These are phyloP conservation scores for Sporothrix mexicana DNA, from an alignment of 2,329 filamentous ascomycete species.

Conservation along the genomic window DNA sequence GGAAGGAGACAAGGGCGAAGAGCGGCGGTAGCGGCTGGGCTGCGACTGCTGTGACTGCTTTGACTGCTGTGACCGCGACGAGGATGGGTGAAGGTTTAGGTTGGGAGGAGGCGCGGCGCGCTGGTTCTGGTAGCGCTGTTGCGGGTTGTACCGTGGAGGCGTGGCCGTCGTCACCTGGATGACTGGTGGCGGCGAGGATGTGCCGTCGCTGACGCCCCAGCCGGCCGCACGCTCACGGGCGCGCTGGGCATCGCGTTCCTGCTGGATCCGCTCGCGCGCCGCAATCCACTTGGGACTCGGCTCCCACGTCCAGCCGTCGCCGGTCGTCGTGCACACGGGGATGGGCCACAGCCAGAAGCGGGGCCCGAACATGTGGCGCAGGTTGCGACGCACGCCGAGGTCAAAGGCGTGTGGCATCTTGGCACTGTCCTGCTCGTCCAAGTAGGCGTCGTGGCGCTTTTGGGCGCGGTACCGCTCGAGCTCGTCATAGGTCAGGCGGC, in stretches of 20 bases:
- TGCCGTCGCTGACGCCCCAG: slow-evolving; percentile 58
- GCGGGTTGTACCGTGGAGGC: slow-evolving; percentile 18
- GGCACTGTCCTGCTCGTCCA: slow-evolving; percentile 87
- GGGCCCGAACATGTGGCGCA: slow-evolving; percentile 81
- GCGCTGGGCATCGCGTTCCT: slow-evolving; percentile 64
- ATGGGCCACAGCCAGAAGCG: slow-evolving; percentile 75
- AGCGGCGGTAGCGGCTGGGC: slow-evolving; percentile 33
- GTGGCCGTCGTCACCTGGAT: slow-evolving; percentile 26
- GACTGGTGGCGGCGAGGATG: slow-evolving; percentile 32
- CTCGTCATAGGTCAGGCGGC: slow-evolving; percentile 60
- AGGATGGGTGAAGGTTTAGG: background rate
- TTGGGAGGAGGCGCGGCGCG: background rate
- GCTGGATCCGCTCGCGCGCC: slow-evolving; percentile 67
- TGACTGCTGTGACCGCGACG: background rate
- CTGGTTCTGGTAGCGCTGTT: slow-evolving; percentile 15
- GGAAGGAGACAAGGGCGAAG: slow-evolving; percentile 38
- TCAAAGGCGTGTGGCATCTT: slow-evolving; percentile 94
- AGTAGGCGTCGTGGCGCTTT: slow-evolving; percentile 70
- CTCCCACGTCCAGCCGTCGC: slow-evolving; percentile 96
- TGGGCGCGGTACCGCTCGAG: slow-evolving; percentile 61
- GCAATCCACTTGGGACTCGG: slow-evolving; percentile 78
- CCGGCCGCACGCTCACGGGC: slow-evolving; percentile 69
- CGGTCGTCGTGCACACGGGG: slow-evolving; percentile 82
- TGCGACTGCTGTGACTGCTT: background rate
- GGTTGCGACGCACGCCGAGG: slow-evolving; percentile 79